Evolutionary conservation across 2,329 filamentous ascomycete genomes (phyloP), one percentile per base, ranked within the genome.

Genomic region (Samsoniella hepiali): DNA sequence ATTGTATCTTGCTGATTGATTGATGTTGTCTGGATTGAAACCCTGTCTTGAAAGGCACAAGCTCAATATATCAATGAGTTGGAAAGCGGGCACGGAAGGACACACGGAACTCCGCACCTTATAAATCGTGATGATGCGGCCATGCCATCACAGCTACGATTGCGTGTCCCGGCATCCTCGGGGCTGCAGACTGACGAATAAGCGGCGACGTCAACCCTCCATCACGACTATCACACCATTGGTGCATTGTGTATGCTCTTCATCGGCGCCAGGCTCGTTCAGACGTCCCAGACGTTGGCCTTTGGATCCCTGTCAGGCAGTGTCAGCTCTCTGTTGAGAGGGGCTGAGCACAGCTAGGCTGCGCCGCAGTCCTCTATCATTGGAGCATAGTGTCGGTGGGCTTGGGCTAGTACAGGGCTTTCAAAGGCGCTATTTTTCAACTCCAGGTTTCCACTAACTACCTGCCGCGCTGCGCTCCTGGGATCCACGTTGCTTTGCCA

Each of bases 101-200:
- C 7, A 44, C 7, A 17, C 29, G 31, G 49, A 44, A 34, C 47
- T 51, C 47, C 36, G 58, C 58, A 27, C 38, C 17, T 54, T 54
- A 13, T 54, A 47, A 55, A 54, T 22, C 45, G 49, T 54, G 50
- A 62, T 62, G 42, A 62, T 62, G 59, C 59, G 32, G 50, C 59
- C 42, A 62, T 62, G 59, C 50, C 59, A 62, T 62, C 40, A 49
- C 31, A 47, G 59, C 31, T 38, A 5, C n/a, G 50, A 62, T 55
- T 55, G 59, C 50, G 58, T 55, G 36, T 44, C 22, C 22, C 50
- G 50, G 49, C 15, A 49, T 9, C 31, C 40, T 61, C 58, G 58
- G 58, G 29, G 9, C 15, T 29, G 31, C 31, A 45, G 3, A 54
- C 38, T 55, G 58, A 11, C 58, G 58, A 61, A 61, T 61, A 53